Base-by-base conservation (phyloP, 768 basidiomycete species). In the Kwoniella shandongensis region DNA sequence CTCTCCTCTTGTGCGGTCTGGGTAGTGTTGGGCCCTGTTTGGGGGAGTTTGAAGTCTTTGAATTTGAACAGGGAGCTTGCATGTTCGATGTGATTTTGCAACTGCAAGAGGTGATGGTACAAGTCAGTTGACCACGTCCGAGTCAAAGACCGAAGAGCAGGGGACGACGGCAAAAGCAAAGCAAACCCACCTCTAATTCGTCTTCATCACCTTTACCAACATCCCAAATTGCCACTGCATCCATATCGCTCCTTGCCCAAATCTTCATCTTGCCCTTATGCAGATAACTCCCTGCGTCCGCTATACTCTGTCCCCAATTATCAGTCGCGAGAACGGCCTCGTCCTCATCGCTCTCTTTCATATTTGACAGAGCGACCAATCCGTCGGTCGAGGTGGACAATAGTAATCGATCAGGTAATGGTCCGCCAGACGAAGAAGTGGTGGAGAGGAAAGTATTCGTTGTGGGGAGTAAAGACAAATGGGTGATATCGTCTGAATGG, bases 171-270 rank as follows among this genome's bases (percentile, higher is more conserved):
- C 35, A 36, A 17, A 17, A n/a, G n/a, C n/a, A n/a, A n/a, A n/a
- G n/a, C n/a, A n/a, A n/a, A n/a, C 68, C 47, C 23, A 71, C 67
- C 57, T 76, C 70, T 4, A 72, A 11, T 39, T 69, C 66, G n/a
- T 58, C 71, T n/a, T 71, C 63, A 8, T 57, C 65, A 3, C 65
- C 66, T 22, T 48, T 38, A 0, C 65, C 68, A 12, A 75, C 51
- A 25, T 85, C 83, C 93, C 91, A 97, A 13, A 83, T 81, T 54
- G 88, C 87, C 63, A 93, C 88, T 0, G 88, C 91, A 76, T 97
- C 91, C 92, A 96, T 96, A 77, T 96, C 93, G 62, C 89, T 92
- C 11, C 84, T 82, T 22, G 86, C 87, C 91, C 91, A 96, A 7
- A 91, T 68, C 25, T 59, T 69, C 52, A 71, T 62, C 51, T 47